A percentile compares a stretch with the other conserved stretches of the same genome.
Conservation (phyloP, 305 asterid species). For the Fraxinus baroniana region DNA sequence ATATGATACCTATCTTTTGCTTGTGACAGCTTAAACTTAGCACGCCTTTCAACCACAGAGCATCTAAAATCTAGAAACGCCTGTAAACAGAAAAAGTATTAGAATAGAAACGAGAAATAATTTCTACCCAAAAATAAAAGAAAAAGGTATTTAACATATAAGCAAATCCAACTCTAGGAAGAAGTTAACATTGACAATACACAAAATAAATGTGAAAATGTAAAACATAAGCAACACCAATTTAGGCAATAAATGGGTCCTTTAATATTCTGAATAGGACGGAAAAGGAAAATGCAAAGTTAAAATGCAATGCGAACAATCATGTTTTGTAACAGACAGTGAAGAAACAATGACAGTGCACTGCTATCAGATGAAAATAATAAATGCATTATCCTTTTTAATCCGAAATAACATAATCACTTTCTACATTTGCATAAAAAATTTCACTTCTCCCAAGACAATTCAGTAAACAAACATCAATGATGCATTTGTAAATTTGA, state of each 20-base stretch:
- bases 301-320: background rate
- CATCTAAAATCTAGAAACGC: slow-evolving; percentile 94
- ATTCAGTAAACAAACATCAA: background rate
- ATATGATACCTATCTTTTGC: slow-evolving; percentile 90
- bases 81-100: slow-evolving; percentile 41
- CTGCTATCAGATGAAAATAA: background rate
- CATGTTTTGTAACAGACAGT: background rate
- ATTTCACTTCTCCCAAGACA: background rate
- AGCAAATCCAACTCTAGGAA: slow-evolving; percentile 17
- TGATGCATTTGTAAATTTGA: background rate
- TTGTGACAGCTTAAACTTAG: slow-evolving; percentile 69
- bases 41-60: slow-evolving; percentile 91
- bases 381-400: background rate
- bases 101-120: background rate
- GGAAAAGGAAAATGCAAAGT: background rate
- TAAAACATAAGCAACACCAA: background rate
- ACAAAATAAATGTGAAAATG: background rate
- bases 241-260: background rate
- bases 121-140: background rate
- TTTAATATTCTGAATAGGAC: background rate
- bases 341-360: background rate
- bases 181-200: background rate
- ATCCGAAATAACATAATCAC: background rate
- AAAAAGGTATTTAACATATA: background rate
- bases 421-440: background rate